A percentile compares a stretch with the other conserved stretches of the same genome.
phyloP scores from a whole-genome alignment of 352 stramenopile species.

The Pythium pyrilobum region DNA sequence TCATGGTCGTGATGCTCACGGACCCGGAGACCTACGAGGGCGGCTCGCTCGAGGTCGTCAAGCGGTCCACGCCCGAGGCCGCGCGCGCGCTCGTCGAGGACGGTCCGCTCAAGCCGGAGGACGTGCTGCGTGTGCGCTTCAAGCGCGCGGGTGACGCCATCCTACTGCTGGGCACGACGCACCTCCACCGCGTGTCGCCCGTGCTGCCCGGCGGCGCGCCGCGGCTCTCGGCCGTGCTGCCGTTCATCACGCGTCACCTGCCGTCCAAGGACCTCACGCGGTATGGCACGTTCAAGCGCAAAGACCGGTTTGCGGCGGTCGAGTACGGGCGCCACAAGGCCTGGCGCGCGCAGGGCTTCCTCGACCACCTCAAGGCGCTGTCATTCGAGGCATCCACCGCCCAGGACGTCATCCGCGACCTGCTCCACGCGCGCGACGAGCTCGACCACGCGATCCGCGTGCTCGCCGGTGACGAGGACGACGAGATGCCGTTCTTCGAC shows the following conservation, averaged over 20 bases:
- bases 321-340: slow-evolving; percentile 24
- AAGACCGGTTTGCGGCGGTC: slow-evolving; percentile 18
- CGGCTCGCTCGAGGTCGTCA: slow-evolving; percentile 16
- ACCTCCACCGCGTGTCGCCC: slow-evolving; percentile 18
- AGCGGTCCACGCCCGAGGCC: slow-evolving; percentile 9
- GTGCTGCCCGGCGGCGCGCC: slow-evolving; percentile 11
- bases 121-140: slow-evolving; percentile 17
- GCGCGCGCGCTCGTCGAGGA: slow-evolving; percentile 10
- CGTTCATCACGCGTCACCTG: slow-evolving; percentile 17
- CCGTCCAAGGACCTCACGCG: slow-evolving; percentile 19
- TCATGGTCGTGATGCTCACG: slow-evolving; percentile 25
- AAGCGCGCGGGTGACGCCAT: slow-evolving; percentile 17
- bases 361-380: slow-evolving; percentile 11
- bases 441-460: slow-evolving; percentile 23
- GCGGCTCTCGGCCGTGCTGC: slow-evolving; percentile 18
- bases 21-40: slow-evolving; percentile 17
- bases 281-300: slow-evolving; percentile 22
- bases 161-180: slow-evolving; percentile 14
- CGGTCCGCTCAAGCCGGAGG: slow-evolving; percentile 8
- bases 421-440: slow-evolving; percentile 8
- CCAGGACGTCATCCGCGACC: slow-evolving; percentile 15
- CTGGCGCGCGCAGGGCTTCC: slow-evolving; percentile 17
- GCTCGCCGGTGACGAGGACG: slow-evolving; percentile 13
- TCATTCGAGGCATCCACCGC: slow-evolving; percentile 11
- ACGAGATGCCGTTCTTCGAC: slow-evolving; percentile 25